phyloP scores from a whole-genome alignment of 202 grass and related monocot species.

The Bolboschoenoplectus hybrid region DNA sequence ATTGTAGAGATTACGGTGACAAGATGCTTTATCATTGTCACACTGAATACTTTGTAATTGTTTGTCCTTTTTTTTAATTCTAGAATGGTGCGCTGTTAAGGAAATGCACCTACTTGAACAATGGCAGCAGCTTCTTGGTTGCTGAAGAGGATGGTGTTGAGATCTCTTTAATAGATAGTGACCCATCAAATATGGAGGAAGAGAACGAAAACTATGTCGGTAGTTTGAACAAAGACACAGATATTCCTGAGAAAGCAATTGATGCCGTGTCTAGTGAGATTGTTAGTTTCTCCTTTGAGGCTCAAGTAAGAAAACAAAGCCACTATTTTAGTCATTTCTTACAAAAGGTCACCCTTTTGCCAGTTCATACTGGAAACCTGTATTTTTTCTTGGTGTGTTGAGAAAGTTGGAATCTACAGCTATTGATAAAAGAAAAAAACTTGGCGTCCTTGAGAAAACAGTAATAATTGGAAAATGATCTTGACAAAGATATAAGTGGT shows the following conservation, averaged over 20 bases:
- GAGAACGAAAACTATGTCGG: slow-evolving; percentile 44
- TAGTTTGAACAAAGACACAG: slow-evolving; percentile 42
- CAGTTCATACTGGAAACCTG: neutral
- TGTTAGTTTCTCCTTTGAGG: slow-evolving; percentile 86
- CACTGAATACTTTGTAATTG: neutral
- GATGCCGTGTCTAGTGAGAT: slow-evolving; percentile 54
- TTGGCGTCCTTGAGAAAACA: neutral
- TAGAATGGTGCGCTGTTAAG: slow-evolving; percentile 82
- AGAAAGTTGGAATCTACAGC: neutral
- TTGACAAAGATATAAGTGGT: neutral
- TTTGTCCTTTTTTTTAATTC: slow-evolving; percentile 39
- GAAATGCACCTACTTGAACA: slow-evolving; percentile 87
- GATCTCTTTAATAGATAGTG: slow-evolving; percentile 77
- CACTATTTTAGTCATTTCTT: neutral
- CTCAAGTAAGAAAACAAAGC: slow-evolving; percentile 62
- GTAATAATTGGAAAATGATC: neutral
- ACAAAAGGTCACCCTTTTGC: neutral
- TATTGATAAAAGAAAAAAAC: neutral
- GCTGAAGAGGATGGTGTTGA: slow-evolving; percentile 82
- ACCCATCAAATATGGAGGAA: slow-evolving; percentile 48
- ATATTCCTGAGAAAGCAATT: slow-evolving; percentile 42
- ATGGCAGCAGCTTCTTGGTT: slow-evolving; percentile 83
- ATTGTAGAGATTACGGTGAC: slow-evolving; percentile 32
- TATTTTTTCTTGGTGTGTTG: neutral
- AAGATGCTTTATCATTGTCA: neutral